Evolutionary conservation across 805 yeast species (phyloP).

Genomic region (Komagataella phaffii): DNA sequence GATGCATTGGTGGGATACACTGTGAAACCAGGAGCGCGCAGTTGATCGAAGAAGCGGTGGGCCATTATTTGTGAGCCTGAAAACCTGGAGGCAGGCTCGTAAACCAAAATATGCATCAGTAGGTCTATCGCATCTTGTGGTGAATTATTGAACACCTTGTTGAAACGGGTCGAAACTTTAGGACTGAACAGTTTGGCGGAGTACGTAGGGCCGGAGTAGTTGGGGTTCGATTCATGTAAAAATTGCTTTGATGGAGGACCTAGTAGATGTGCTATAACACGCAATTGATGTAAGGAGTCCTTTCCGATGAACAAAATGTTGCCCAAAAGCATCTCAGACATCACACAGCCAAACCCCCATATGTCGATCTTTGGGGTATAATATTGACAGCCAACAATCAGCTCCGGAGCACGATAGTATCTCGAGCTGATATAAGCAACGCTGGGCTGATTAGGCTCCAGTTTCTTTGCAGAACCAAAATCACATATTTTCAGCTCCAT

Average conservation of each 20-base stretch:
- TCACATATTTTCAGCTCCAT: conserved; percentile 68
- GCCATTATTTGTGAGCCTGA: conserved; percentile 73
- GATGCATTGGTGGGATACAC: conserved; percentile 16
- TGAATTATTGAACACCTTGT: conserved; percentile 61
- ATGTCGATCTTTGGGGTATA: conserved; percentile 89
- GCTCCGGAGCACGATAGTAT: conserved; percentile 92
- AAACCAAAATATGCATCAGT: conserved; percentile 67
- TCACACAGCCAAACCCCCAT: conserved; percentile 96
- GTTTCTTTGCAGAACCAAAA: conserved; percentile 73
- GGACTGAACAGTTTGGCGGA: conserved; percentile 18
- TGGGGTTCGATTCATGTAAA: conserved; percentile 61
- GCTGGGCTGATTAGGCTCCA: conserved; percentile 72
- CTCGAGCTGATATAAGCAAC: conserved; percentile 94
- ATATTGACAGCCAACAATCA: conserved; percentile 78
- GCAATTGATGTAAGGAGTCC: conserved; percentile 75
- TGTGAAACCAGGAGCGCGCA: conserved; percentile 41
- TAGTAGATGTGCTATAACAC: conserved; percentile 78
- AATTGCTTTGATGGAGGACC: conserved; percentile 79
- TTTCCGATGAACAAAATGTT: conserved; percentile 93
- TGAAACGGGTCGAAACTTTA: conserved; percentile 20
- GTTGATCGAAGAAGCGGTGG: conserved; percentile 82
- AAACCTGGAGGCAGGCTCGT: conserved; percentile 78
- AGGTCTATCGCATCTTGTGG: conserved; percentile 81
- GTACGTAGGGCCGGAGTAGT: conserved; percentile 63
- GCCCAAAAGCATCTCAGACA: conserved; percentile 89